Conservation (phyloP, 2,329 filamentous ascomycete genomes). For the Cyclaneusma minus region DNA sequence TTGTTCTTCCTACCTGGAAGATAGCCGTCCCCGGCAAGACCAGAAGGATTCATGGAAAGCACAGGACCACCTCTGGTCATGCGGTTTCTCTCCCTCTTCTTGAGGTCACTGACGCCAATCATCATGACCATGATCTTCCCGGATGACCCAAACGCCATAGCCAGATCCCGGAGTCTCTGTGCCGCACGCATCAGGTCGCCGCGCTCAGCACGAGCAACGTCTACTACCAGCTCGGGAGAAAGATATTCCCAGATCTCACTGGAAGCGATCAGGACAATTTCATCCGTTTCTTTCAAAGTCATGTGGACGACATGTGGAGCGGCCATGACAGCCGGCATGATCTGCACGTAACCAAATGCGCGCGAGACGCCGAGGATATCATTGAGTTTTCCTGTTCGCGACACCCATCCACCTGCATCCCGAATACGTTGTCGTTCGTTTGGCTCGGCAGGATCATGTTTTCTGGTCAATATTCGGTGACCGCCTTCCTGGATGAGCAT, state of each 20-base stretch:
- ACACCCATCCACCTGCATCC: slow-evolving; percentile 90
- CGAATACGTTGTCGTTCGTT: slow-evolving; percentile 77
- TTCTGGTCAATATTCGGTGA: slow-evolving; percentile 70
- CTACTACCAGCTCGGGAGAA: slow-evolving; percentile 76
- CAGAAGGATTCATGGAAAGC: slow-evolving; percentile 65
- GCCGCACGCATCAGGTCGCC: slow-evolving; percentile 87
- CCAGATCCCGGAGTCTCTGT: slow-evolving; percentile 85
- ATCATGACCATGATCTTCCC: slow-evolving; percentile 99
- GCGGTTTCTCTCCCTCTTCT: slow-evolving; percentile 63
- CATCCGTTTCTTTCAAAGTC: slow-evolving; percentile 72
- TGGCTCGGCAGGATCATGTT: slow-evolving; percentile 84
- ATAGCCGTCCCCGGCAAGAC: slow-evolving; percentile 55
- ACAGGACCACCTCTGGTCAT: slow-evolving; percentile 61
- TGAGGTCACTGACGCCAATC: slow-evolving; percentile 80
- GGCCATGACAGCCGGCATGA: slow-evolving; percentile 86
- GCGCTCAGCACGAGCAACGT: slow-evolving; percentile 75
- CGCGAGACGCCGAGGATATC: slow-evolving; percentile 82
- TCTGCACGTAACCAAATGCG: slow-evolving; percentile 85
- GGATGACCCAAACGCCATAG: slow-evolving; percentile 86
- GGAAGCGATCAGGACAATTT: slow-evolving; percentile 84
- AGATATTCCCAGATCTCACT: slow-evolving; percentile 93
- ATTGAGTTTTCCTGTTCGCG: slow-evolving; percentile 84
- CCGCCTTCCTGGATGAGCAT: slow-evolving; percentile 83
- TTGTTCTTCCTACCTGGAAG: slow-evolving; percentile 48
- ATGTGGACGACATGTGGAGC: slow-evolving; percentile 71